Percentiles rank a stretch among this genome's conserved stretches.
phyloP scores from a whole-genome alignment of 495 filamentous ascomycete genomes.

The Xylaria intraflava region DNA sequence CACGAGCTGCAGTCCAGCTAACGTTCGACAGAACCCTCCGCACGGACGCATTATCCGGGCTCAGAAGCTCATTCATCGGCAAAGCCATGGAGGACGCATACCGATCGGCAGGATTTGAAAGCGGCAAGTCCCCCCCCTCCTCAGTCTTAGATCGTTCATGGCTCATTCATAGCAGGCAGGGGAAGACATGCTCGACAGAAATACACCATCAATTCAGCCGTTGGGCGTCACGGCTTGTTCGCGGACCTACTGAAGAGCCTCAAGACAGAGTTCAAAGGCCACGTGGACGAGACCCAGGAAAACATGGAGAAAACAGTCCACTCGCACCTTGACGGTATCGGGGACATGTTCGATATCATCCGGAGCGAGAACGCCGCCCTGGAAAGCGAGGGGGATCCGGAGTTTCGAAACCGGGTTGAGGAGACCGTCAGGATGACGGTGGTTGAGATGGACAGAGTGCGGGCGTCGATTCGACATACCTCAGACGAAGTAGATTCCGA shows the following conservation, averaged over 20 bases:
- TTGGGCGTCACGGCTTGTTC: slow-evolving; percentile 20
- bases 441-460: slow-evolving; percentile 1
- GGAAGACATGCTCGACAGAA: slow-evolving; percentile 27
- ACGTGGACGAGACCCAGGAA: slow-evolving; percentile 18
- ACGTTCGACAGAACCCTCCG: slow-evolving; percentile 13
- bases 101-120: slow-evolving; percentile 10
- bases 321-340: slow-evolving; percentile 18
- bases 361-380: slow-evolving; percentile 26
- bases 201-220: slow-evolving; percentile 21
- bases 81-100: slow-evolving; percentile 29
- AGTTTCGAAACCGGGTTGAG: slow-evolving; percentile 24
- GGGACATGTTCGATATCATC: slow-evolving; percentile 25
- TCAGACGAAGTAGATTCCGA: too few species aligned
- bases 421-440: slow-evolving; percentile 9
- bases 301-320: slow-evolving; percentile 12
- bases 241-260: slow-evolving; percentile 14
- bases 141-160: neutral
- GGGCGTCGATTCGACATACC: neutral
- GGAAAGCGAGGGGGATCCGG: slow-evolving; percentile 30
- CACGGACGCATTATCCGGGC: slow-evolving; percentile 26
- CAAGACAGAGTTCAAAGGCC: slow-evolving; percentile 13
- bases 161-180: slow-evolving; percentile 17
- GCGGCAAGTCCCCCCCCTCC: slow-evolving; percentile 11
- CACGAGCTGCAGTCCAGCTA: neutral
- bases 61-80: slow-evolving; percentile 31